These are phyloP conservation scores for Ceratobasidium theobromae DNA, from an alignment of 1,284 basidiomycete genomes.

Conservation along the genomic window DNA sequence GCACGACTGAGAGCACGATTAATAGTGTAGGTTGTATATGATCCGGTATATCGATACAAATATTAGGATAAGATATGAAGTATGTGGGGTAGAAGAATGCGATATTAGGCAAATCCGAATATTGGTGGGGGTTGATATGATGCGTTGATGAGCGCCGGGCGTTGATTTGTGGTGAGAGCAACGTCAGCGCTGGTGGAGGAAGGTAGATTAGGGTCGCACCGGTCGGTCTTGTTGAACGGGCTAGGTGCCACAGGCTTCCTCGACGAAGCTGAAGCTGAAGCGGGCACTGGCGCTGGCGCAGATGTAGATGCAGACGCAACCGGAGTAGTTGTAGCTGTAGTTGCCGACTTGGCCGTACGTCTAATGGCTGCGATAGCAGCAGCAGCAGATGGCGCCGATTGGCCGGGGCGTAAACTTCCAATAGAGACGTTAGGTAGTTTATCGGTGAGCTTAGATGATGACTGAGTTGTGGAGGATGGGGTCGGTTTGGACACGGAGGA, in stretches of 20 bases:
- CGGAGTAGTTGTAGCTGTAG: conserved; percentile 17
- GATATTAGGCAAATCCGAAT: conserved; percentile 58
- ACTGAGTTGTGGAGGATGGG: conserved; percentile 34
- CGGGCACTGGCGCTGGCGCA: conserved; percentile 5
- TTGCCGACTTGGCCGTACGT: conserved; percentile 39
- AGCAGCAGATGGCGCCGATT: conserved; percentile 31
- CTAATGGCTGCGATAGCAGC: conserved; percentile 52
- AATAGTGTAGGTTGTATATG: conserved; percentile 4
- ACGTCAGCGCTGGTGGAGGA: conserved; percentile 30
- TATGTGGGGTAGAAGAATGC: neutral
- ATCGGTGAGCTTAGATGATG: conserved; percentile 31
- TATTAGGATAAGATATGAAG: neutral
- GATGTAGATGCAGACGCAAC: conserved; percentile 30
- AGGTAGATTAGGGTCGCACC: conserved; percentile 54
- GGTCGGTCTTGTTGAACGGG: conserved; percentile 65
- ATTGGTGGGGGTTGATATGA: conserved; percentile 57
- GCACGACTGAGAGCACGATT: conserved; percentile 54
- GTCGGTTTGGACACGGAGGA: conserved; percentile 5
- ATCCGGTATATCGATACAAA: conserved; percentile 34
- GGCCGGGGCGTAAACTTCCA: conserved; percentile 46
- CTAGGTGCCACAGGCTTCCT: conserved; percentile 42
- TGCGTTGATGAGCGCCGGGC: conserved; percentile 39
- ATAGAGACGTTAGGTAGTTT: conserved; percentile 36
- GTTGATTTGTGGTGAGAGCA: conserved; percentile 35
- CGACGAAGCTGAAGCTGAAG: conserved; percentile 32